A percentile compares a stretch with the other conserved stretches of the same genome.
phyloP scores from a whole-genome alignment of 192 early-diverging fungal genomes.

The Umbelopsis sp. region DNA sequence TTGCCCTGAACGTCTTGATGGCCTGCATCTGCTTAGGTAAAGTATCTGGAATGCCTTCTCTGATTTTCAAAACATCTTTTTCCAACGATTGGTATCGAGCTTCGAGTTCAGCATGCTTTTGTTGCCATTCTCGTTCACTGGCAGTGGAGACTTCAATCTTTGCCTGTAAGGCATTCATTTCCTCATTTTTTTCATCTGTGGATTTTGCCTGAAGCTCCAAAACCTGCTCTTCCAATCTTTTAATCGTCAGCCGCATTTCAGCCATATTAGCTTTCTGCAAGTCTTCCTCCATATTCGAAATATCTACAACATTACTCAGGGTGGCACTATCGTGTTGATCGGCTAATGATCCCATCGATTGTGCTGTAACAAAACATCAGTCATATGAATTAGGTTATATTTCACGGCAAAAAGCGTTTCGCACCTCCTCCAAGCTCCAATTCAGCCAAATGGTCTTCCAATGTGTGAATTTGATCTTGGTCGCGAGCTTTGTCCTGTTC shows the following conservation, averaged over 20 bases:
- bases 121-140: slow-evolving; percentile 11
- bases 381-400: neutral
- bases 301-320: slow-evolving; percentile 23
- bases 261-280: slow-evolving; percentile 39
- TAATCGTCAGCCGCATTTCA: slow-evolving; percentile 19
- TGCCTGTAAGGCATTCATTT: neutral
- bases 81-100: slow-evolving; percentile 32
- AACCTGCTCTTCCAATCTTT: neutral
- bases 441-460: slow-evolving; percentile 85
- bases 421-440: slow-evolving; percentile 69
- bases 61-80: slow-evolving; percentile 39
- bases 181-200: neutral
- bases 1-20: slow-evolving; percentile 33
- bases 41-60: slow-evolving; percentile 39
- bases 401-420: neutral
- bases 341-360: slow-evolving; percentile 11
- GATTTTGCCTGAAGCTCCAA: neutral
- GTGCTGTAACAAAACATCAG: slow-evolving; percentile 9
- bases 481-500: slow-evolving; percentile 67
- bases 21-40: slow-evolving; percentile 30
- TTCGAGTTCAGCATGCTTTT: slow-evolving; percentile 38
- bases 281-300: slow-evolving; percentile 31
- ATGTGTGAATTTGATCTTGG: slow-evolving; percentile 71
- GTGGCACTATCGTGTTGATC: slow-evolving; percentile 11
- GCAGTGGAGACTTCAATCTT: neutral